Percentiles rank a stretch among this genome's conserved stretches.
Evolutionary conservation across 176 grass and related monocot species (phyloP).

Genomic region (Juncus inflexus): DNA sequence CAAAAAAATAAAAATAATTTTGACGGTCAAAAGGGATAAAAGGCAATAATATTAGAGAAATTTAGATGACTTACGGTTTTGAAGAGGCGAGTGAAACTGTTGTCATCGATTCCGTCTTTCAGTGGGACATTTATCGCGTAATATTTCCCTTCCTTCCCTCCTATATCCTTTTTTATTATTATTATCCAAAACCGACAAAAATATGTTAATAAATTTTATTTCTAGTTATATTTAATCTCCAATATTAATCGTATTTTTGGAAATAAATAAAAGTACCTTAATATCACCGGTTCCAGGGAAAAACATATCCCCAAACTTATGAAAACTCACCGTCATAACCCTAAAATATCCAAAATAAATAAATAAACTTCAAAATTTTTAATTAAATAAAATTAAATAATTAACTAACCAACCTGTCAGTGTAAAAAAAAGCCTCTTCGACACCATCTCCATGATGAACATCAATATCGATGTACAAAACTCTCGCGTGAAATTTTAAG

Average conservation of each 20-base stretch:
- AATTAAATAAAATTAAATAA: no score
- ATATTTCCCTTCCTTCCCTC: conserved; percentile 97
- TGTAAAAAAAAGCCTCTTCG: conserved; percentile 99
- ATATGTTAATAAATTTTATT: neutral
- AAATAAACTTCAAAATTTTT: neutral
- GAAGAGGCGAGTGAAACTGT: conserved; percentile 87
- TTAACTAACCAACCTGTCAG: conserved; percentile 56
- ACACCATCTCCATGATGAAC: conserved; percentile 99
- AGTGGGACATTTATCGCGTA: conserved; percentile 97
- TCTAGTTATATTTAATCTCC: neutral
- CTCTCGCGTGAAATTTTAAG: conserved; percentile 91
- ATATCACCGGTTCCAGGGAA: conserved; percentile 95
- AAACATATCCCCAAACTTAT: conserved; percentile 93
- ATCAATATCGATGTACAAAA: conserved; percentile 99
- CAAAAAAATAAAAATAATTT: conserved; percentile 20
- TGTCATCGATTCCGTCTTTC: conserved; percentile 98
- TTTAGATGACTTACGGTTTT: conserved; percentile 44
- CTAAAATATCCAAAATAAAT: conserved; percentile 33
- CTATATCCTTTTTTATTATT: conserved; percentile 66
- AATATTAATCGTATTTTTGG: neutral
- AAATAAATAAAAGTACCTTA: conserved; percentile 48
- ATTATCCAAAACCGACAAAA: neutral
- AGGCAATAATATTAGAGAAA: neutral
- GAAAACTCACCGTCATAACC: conserved; percentile 99
- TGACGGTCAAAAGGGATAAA: neutral